phyloP scores from a whole-genome alignment of 2,329 filamentous ascomycete genomes.

The Tolypocladium amazonense region DNA sequence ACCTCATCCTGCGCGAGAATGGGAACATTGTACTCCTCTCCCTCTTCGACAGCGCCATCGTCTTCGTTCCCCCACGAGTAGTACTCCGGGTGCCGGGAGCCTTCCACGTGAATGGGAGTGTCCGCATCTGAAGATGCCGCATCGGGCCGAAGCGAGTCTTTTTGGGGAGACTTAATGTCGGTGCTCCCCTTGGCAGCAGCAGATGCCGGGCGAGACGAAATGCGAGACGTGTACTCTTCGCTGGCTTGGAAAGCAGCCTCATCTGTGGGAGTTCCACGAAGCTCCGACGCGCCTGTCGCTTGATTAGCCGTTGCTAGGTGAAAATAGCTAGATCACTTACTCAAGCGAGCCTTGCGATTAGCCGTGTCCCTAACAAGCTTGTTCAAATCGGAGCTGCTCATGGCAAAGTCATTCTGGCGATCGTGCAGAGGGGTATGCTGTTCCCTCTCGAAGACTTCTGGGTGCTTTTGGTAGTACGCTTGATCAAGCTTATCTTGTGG shows the following conservation, averaged over 20 bases:
- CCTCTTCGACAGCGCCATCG: slow-evolving; percentile 42
- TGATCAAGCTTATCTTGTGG: slow-evolving; percentile 76
- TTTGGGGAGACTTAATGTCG: slow-evolving; percentile 14
- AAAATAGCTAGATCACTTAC: background rate
- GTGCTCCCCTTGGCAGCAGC: slow-evolving; percentile 26
- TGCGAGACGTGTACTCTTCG: slow-evolving; percentile 72
- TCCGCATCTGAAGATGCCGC: slow-evolving; percentile 34
- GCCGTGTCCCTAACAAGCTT: slow-evolving; percentile 72
- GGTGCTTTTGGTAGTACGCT: slow-evolving; percentile 88
- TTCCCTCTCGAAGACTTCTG: slow-evolving; percentile 69
- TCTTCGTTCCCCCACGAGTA: slow-evolving; percentile 27
- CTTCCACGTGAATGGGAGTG: slow-evolving; percentile 66
- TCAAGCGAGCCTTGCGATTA: slow-evolving; percentile 36
- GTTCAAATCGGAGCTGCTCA: slow-evolving; percentile 85
- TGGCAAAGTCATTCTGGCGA: slow-evolving; percentile 60
- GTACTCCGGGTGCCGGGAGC: slow-evolving; percentile 30
- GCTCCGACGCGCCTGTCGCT: slow-evolving; percentile 47
- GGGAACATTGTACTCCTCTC: slow-evolving; percentile 58
- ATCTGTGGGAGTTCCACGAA: slow-evolving; percentile 72
- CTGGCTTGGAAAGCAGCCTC: slow-evolving; percentile 82
- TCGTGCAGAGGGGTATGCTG: slow-evolving; percentile 46
- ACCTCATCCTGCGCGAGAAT: slow-evolving; percentile 88
- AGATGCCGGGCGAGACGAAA: slow-evolving; percentile 49
- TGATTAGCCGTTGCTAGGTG: slow-evolving; percentile 12
- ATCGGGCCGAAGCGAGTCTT: slow-evolving; percentile 14